Base-by-base conservation (phyloP, 768 basidiomycete species). In the Phylloporus scabripes region DNA sequence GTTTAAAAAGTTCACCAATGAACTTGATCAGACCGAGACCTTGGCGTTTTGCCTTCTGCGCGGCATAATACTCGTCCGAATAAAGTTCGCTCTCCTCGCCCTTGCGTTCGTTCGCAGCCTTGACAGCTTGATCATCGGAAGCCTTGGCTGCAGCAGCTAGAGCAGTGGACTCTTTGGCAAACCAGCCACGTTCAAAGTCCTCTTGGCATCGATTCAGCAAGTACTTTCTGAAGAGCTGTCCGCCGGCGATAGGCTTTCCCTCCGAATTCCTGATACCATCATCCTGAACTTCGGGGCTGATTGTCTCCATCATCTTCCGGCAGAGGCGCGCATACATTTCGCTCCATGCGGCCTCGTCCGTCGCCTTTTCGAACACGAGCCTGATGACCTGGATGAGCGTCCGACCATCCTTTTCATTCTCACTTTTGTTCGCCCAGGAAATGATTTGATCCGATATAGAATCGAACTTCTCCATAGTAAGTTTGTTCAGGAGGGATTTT, bases 321-420 rank as follows among this genome's bases (percentile, higher is more conserved):
- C 94, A 97, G 33, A 99, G 74, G 28, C 88, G 83, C 26, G 95
- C 95, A 66, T 99, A 97, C 92, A 97, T 97, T 74, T 91, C 87
- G 2, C 91, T 94, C 87, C 91, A 94, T 8, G 84, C 81, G 37
- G 91, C 91, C 67, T 96, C 94, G 66, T 96, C 93, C 7, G 91
- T 96, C 9, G 93, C 94, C 76, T 94, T 96, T 69, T 96, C 95
- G 67, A 96, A 97, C 28, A 97, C 89, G 45, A 96, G 84, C 50
- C 86, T 82, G 68, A 96, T 97, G 65, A 98, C 95, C 60, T 93
- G 90, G 58, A 95, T 95, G 52, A 97, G 81, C 4, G 93, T 95
- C 56, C 87, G 82, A 2, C 93, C 92, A 62, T 97, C 92, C 64
- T 82, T 88, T 77, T 98, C 92, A 60, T 85, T 80, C 73, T 86